phyloP scores from a whole-genome alignment of 2,329 filamentous ascomycete species.

The Ophiostoma sp. region DNA sequence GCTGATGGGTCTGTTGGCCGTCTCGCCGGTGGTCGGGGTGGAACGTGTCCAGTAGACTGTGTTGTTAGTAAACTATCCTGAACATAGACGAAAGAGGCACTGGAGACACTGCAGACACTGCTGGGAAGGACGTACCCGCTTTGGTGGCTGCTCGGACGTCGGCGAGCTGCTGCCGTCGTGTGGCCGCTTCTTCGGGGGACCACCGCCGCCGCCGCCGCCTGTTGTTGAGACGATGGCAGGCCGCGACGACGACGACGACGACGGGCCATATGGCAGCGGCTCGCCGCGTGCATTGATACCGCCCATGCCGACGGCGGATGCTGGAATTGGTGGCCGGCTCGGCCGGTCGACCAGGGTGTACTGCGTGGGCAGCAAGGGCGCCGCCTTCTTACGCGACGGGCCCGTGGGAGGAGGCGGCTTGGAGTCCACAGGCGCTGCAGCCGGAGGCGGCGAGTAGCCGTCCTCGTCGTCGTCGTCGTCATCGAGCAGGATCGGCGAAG shows the following conservation, averaged over 20 bases:
- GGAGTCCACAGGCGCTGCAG: constrained; percentile 13
- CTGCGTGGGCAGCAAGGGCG: constrained; percentile 24
- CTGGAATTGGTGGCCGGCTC: constrained; percentile 14
- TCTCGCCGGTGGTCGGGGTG: constrained; percentile 25
- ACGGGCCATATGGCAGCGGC: constrained; percentile 24
- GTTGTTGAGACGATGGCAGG: constrained; percentile 40
- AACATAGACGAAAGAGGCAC: too few species aligned
- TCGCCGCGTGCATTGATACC: constrained; percentile 33
- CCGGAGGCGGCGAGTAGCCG: constrained; percentile 24
- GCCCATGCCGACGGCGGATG: constrained; percentile 26
- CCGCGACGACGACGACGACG: constrained; percentile 25
- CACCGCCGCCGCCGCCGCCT: constrained; percentile 17
- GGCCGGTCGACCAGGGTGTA: constrained; percentile 24
- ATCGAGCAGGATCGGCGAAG: neutral
- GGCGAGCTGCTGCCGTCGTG: constrained; percentile 34
- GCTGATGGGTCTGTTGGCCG: constrained; percentile 44
- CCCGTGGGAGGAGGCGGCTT: neutral
- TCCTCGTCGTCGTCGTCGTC: constrained; percentile 20
- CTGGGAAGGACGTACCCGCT: constrained; percentile 36
- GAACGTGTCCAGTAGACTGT: constrained; percentile 7
- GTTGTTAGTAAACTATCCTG: neutral
- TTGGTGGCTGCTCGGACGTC: constrained; percentile 32
- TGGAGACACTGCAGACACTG: too few species aligned
- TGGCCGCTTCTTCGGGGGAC: constrained; percentile 39
- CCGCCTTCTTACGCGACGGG: constrained; percentile 21